phyloP scores from a whole-genome alignment of 2,329 filamentous ascomycete genomes.

The Aspergillus niger region DNA sequence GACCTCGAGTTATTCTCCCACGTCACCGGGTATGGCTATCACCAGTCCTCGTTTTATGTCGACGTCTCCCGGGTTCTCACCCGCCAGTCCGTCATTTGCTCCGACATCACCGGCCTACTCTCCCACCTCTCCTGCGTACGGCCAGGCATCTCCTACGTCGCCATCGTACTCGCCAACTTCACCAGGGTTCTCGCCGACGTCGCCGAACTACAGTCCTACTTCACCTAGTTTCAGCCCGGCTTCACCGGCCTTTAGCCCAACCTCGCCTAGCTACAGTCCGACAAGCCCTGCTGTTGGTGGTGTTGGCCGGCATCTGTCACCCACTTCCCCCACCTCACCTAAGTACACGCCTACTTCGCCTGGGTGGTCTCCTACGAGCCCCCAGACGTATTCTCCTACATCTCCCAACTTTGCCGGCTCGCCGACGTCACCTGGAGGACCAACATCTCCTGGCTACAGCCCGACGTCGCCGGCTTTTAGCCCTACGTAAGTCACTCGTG shows the following conservation, averaged over 20 bases:
- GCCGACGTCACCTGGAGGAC: conserved; percentile 44
- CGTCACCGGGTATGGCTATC: conserved; percentile 66
- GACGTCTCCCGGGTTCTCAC: conserved; percentile 57
- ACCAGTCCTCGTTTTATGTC: conserved; percentile 57
- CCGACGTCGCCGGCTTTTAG: conserved; percentile 48
- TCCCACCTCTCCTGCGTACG: conserved; percentile 72
- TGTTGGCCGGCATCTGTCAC: conserved; percentile 43
- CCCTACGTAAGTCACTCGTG: conserved; percentile 40
- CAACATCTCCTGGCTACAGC: conserved; percentile 47
- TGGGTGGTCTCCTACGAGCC: conserved; percentile 51
- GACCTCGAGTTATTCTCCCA: conserved; percentile 68
- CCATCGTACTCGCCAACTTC: conserved; percentile 57
- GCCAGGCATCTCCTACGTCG: conserved; percentile 66
- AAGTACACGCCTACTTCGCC: conserved; percentile 61
- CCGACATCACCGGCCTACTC: conserved; percentile 68
- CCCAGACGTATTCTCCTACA: conserved; percentile 53
- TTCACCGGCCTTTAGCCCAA: conserved; percentile 57
- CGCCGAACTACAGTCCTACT: conserved; percentile 62
- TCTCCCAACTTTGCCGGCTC: conserved; percentile 52
- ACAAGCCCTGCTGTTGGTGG: conserved; percentile 53
- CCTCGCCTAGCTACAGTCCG: conserved; percentile 61
- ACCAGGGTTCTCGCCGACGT: conserved; percentile 59
- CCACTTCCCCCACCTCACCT: conserved; percentile 52
- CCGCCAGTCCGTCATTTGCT: conserved; percentile 55
- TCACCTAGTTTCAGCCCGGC: conserved; percentile 59